Percentiles rank a stretch among this genome's conserved stretches.
phyloP scores from a whole-genome alignment of 306 rosid species.

The Lablab purpureus region DNA sequence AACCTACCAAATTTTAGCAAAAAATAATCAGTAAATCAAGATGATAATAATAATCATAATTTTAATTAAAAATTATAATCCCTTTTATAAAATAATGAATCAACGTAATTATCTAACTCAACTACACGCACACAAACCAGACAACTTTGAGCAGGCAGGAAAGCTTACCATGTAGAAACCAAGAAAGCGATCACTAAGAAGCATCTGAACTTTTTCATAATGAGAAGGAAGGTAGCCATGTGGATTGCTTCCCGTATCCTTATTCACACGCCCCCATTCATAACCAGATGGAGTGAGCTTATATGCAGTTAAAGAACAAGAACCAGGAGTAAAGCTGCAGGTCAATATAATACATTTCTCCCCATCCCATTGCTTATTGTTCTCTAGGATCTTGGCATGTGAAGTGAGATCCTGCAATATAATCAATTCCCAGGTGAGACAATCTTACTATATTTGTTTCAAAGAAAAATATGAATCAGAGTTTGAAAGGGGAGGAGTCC shows the following conservation, averaged over 20 bases:
- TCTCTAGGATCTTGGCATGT: slow-evolving; percentile 94
- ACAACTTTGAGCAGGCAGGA: background rate
- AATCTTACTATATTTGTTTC: no score
- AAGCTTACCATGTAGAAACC: slow-evolving; percentile 95
- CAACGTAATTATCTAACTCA: background rate
- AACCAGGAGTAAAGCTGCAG: slow-evolving; percentile 99
- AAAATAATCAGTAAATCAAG: background rate
- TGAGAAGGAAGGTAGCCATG: slow-evolving; percentile 98
- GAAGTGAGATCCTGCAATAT: slow-evolving; percentile 86
- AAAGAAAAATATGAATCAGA: no score
- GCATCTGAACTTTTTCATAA: slow-evolving; percentile 99
- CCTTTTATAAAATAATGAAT: background rate
- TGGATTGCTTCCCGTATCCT: slow-evolving; percentile 97
- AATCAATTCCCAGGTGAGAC: slow-evolving; percentile 32
- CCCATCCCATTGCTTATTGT: slow-evolving; percentile 99
- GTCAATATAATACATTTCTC: slow-evolving; percentile 94
- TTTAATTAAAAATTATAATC: background rate
- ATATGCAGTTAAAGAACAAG: slow-evolving; percentile 95
- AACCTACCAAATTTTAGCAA: slow-evolving; percentile 53
- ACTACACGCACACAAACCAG: background rate
- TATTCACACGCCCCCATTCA: slow-evolving; percentile 97
- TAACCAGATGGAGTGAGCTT: slow-evolving; percentile 97
- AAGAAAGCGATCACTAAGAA: slow-evolving; percentile 96
- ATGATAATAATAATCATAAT: background rate
- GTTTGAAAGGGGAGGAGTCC: no score